Conservation (phyloP, 331 rosid genomes). For the Prunus yedoensis region DNA sequence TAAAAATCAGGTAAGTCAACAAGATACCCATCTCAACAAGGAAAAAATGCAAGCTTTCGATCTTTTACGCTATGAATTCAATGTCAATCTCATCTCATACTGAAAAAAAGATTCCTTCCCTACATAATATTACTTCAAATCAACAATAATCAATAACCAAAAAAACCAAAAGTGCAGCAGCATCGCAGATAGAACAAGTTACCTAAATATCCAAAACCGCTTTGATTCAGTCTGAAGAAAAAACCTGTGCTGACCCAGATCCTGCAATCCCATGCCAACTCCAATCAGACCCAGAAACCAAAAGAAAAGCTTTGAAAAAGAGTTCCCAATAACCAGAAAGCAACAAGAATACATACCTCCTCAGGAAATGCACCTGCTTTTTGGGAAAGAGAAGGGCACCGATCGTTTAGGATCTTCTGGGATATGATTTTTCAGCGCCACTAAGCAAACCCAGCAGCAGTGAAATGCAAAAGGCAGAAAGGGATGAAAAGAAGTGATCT, state of each 20-base stretch:
- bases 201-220: conserved; percentile 31
- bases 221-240: conserved; percentile 20
- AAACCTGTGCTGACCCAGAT: conserved; percentile 21
- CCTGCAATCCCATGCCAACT: conserved; percentile 38
- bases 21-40: background rate
- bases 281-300: conserved; percentile 32
- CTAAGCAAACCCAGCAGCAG: background rate
- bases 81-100: background rate
- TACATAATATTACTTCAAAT: background rate
- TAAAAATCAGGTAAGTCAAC: background rate
- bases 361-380: conserved; percentile 29
- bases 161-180: background rate
- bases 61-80: background rate
- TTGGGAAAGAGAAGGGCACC: conserved; percentile 11
- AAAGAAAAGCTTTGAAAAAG: conserved; percentile 15
- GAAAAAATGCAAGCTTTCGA: background rate
- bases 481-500: conserved; percentile 2
- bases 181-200: conserved; percentile 22
- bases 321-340: background rate
- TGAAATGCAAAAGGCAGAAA: conserved; percentile 14
- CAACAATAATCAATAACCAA: background rate
- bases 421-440: conserved; percentile 20
- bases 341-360: conserved; percentile 25
- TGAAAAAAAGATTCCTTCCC: conserved; percentile 7
- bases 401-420: conserved; percentile 34